A percentile compares a stretch with the other conserved stretches of the same genome.
These are phyloP conservation scores for Pleurotus pulmonarius DNA, from an alignment of 768 basidiomycete genomes.

Conservation along the genomic window DNA sequence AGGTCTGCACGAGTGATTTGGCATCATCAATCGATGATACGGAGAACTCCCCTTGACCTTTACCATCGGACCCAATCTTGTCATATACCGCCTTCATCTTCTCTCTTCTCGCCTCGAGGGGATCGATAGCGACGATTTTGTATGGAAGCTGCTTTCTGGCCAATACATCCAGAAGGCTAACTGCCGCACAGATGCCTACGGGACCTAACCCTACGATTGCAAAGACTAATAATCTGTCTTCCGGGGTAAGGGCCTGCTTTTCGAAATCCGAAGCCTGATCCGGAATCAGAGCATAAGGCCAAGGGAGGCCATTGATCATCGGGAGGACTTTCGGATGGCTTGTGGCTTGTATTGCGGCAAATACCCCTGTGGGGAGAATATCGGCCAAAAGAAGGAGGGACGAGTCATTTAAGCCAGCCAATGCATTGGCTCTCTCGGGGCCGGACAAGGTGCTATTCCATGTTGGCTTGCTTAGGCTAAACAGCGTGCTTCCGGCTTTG, in stretches of 20 bases:
- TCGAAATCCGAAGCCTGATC: conserved; percentile 19
- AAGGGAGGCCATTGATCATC: conserved; percentile 53
- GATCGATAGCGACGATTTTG: conserved; percentile 64
- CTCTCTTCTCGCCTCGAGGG: conserved; percentile 47
- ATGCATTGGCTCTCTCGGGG: conserved; percentile 31
- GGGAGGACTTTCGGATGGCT: conserved; percentile 70
- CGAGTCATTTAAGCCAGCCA: conserved; percentile 49
- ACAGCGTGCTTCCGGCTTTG: conserved; percentile 76
- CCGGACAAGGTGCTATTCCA: conserved; percentile 37
- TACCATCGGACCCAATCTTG: conserved; percentile 39
- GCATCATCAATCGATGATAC: conserved; percentile 50
- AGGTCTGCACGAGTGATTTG: conserved; percentile 41
- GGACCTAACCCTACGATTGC: conserved; percentile 77
- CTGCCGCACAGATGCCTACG: conserved; percentile 68
- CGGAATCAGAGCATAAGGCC: conserved; percentile 45
- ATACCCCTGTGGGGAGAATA: conserved; percentile 78
- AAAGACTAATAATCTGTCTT: conserved; percentile 53
- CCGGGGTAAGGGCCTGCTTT: conserved; percentile 30
- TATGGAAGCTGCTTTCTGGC: conserved; percentile 40
- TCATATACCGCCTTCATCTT: conserved; percentile 60
- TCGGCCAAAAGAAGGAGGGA: conserved; percentile 73
- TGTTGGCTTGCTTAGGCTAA: conserved; percentile 51
- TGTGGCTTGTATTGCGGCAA: conserved; percentile 68
- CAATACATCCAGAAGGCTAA: conserved; percentile 62
- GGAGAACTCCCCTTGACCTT: conserved; percentile 45